phyloP scores from a whole-genome alignment of 352 stramenopile species.

The Globisporangium iwayamae region DNA sequence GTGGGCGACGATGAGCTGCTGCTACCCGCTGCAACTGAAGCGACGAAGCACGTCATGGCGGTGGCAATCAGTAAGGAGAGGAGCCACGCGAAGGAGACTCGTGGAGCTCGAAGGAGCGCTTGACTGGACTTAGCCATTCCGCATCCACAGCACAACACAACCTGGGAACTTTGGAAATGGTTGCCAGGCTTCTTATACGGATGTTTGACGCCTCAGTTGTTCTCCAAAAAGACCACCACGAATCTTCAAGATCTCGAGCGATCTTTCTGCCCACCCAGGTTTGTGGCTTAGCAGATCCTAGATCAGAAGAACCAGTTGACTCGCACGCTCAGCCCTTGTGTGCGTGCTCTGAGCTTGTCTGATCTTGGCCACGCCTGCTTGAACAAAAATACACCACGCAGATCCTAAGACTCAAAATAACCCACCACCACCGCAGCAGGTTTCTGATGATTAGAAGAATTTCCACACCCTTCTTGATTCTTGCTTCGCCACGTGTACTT shows the following conservation, averaged over 20 bases:
- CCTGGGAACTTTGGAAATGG: conserved; percentile 2
- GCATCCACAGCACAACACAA: not conserved
- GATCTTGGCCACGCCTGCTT: not conserved
- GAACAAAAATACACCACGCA: not conserved
- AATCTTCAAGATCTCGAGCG: not conserved
- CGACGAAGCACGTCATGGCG: not conserved
- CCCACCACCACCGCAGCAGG: not conserved
- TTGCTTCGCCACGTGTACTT: not conserved
- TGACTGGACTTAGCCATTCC: not conserved
- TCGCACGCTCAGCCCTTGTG: too few species aligned
- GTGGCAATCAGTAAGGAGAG: not conserved
- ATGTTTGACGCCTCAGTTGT: too few species aligned
- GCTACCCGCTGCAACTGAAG: not conserved
- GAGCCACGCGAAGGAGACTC: not conserved
- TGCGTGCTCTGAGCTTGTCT: too few species aligned
- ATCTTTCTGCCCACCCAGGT: not conserved
- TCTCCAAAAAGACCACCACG: not conserved
- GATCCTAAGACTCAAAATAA: not conserved
- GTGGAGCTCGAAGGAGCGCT: not conserved
- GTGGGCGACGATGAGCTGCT: conserved; percentile 1
- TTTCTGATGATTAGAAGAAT: not conserved
- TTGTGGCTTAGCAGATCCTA: too few species aligned
- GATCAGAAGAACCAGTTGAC: too few species aligned
- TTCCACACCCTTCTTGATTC: not conserved
- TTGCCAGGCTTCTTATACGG: not conserved